A percentile compares a stretch with the other conserved stretches of the same genome.
These are phyloP conservation scores for Carex littledalei DNA, from an alignment of 176 grass and related monocot genomes.

Conservation along the genomic window DNA sequence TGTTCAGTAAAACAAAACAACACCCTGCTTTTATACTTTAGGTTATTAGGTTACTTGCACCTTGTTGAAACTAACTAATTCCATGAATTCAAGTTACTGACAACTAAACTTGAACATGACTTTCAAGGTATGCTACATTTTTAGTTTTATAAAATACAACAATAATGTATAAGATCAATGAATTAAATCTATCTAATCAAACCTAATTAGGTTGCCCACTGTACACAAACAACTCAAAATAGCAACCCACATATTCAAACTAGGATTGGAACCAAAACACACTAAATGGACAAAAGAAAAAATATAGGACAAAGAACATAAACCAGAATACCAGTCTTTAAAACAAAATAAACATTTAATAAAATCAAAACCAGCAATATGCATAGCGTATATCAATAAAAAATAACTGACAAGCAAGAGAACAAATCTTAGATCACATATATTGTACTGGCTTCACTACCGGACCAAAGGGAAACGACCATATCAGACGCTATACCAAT, in stretches of 20 bases:
- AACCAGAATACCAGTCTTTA: background rate
- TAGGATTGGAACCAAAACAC: background rate
- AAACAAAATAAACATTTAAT: background rate
- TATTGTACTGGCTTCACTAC: background rate
- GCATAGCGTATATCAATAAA: no score
- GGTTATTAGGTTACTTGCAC: background rate
- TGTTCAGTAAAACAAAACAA: constrained; percentile 26
- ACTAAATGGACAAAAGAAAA: background rate
- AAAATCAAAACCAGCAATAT: background rate
- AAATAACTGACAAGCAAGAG: background rate
- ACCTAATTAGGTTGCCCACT: background rate
- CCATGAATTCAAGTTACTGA: background rate
- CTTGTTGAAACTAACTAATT: background rate
- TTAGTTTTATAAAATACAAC: background rate
- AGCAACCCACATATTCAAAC: no score
- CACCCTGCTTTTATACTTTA: constrained; percentile 40
- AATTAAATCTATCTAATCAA: background rate
- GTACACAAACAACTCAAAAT: background rate
- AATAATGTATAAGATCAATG: background rate
- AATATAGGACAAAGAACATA: background rate
- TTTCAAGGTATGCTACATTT: no score
- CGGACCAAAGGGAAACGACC: background rate
- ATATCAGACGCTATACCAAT: background rate
- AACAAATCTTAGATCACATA: background rate
- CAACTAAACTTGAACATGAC: background rate